A percentile compares a stretch with the other conserved stretches of the same genome.
Conservation (phyloP, 2,329 filamentous ascomycete genomes). For the Fusarium succisae region DNA sequence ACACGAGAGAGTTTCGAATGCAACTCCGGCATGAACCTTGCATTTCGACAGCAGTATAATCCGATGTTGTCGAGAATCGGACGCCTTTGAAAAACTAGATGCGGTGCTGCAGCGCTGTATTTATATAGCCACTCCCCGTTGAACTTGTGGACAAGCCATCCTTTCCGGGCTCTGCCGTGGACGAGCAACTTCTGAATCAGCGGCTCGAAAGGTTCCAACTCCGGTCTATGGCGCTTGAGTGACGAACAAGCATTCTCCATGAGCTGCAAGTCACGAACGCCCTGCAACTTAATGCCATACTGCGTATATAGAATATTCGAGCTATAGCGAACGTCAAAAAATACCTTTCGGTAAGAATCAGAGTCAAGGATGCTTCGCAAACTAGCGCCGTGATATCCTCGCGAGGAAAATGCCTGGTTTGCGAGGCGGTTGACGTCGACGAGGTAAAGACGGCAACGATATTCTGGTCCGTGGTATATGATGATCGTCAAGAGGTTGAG, state of each 20-base stretch:
- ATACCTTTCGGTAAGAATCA: not conserved
- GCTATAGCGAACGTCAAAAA: not conserved
- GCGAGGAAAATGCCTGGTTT: not conserved
- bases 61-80: accelerated
- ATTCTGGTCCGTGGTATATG: not conserved
- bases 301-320: not conserved
- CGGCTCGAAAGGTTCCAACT: accelerated
- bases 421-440: not conserved
- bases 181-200: not conserved
- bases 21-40: not conserved
- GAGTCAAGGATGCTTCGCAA: not conserved
- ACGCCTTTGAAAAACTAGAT: accelerated
- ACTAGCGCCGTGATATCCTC: not conserved
- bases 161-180: accelerated
- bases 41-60: not conserved
- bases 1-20: accelerated
- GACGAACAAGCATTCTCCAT: not conserved
- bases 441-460: not conserved
- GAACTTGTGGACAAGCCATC: not conserved
- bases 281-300: not conserved
- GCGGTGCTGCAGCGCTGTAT: accelerated
- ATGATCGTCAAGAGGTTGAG: not conserved
- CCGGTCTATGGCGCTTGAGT: accelerated
- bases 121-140: not conserved
- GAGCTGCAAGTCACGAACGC: not conserved